Conservation (phyloP, 129 eudicot genomes). For the Tagetes erecta region DNA sequence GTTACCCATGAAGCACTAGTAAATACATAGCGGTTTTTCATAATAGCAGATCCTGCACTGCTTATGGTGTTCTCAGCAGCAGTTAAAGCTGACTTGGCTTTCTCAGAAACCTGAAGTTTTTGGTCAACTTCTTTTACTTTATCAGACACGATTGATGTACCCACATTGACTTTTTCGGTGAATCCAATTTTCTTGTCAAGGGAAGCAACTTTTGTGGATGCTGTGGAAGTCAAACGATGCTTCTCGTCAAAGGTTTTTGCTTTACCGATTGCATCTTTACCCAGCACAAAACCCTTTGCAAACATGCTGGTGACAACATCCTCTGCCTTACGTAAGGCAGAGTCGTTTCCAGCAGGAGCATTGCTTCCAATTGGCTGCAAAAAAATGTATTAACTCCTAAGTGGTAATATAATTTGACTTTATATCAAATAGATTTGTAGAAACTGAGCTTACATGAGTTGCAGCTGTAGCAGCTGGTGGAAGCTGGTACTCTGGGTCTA, state of each 20-base stretch:
- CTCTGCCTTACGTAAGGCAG: slow-evolving; percentile 50
- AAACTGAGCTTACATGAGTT: slow-evolving; percentile 33
- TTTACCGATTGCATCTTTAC: slow-evolving; percentile 50
- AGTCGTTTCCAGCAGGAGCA: slow-evolving; percentile 34
- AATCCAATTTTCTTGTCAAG: slow-evolving; percentile 50
- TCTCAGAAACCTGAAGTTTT: slow-evolving; percentile 55
- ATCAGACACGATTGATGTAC: slow-evolving; percentile 44
- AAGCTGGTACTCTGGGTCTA: slow-evolving; percentile 55
- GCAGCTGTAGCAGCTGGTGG: slow-evolving; percentile 49
- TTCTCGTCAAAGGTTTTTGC: slow-evolving; percentile 53
- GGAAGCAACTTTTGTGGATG: slow-evolving; percentile 48
- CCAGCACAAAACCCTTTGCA: slow-evolving; percentile 49
- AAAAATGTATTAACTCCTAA: slow-evolving; percentile 5
- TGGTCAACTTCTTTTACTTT: slow-evolving; percentile 61
- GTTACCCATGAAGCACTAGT: slow-evolving; percentile 51
- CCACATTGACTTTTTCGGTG: slow-evolving; percentile 48
- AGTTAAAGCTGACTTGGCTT: slow-evolving; percentile 47
- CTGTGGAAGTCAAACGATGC: slow-evolving; percentile 48
- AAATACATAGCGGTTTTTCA: slow-evolving; percentile 47
- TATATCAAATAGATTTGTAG: not conserved
- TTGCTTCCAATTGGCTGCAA: slow-evolving; percentile 36
- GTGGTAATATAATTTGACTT: not conserved
- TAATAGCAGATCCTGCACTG: slow-evolving; percentile 51
- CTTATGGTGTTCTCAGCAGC: slow-evolving; percentile 50
- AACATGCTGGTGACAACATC: slow-evolving; percentile 56